Evolutionary conservation across 495 filamentous ascomycete genomes (phyloP), one percentile per base, ranked within the genome.

Genomic region (Hypomontagnella submonticulosa): DNA sequence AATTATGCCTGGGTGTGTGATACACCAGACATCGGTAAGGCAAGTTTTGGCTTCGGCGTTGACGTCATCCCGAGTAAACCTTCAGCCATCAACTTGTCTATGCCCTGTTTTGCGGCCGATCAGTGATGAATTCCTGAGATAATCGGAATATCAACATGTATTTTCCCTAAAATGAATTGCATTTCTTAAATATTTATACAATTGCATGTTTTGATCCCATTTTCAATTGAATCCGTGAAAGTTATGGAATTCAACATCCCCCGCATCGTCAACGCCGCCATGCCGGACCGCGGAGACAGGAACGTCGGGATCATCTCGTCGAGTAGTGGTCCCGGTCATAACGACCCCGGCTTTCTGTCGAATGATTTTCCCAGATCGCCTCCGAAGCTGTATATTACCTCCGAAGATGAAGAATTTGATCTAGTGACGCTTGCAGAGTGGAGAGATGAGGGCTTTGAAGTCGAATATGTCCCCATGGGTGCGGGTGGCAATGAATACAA

Each of bases 391-490:
- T 87, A 87, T 66, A 75, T 91, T 41, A 87, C 88, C 0, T 80
- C 88, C 4, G 88, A 91, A 65, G 77, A 75, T 10, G 75, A 78
- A 0, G 86, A 88, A 3, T 91, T 90, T 63, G 88, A 90, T 67
- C 53, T 72, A 5, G 71, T 82, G 4, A 85, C 82, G 0, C 57
- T 89, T 27, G 76, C 79, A 13, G 79, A 81, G 23, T 91, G 88
- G 89, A 78, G 78, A 23, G 83, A 84, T 51, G 89, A 92, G 65
- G 89, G 88, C 11, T 91, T 90, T 72, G 74, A 84, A 30, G 86
- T 88, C 2, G 71, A 80, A 1, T 91, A 91, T 62, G 46, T 90
- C 0, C 82, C 87, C 0, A 79, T 87, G 62, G 77, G 81, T 12
- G 71, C 74, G 4, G 82, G 81, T 13, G 84, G 80, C 3, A 83